Base-by-base conservation (phyloP, 331 rosid genomes). In the Erythrophleum ivorense region DNA sequence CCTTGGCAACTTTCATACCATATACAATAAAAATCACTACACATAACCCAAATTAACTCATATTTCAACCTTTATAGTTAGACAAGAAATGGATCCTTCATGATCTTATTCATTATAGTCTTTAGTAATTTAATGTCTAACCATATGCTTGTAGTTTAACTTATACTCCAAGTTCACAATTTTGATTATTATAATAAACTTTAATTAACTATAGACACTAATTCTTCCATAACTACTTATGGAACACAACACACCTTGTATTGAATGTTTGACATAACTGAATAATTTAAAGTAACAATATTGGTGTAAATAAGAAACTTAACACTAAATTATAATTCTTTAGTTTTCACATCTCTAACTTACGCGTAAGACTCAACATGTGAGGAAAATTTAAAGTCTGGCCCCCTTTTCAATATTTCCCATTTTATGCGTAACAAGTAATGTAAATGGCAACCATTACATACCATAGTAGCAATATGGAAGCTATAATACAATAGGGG, bases 1-100 rank as follows among this genome's bases (percentile, higher is more conserved):
- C 65, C 91, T 91, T 96, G 73, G 99, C 99, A 53, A 94, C 92
- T 91, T 77, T 93, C 4, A 92, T 96, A 14, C 94, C 94, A 69
- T 92, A 88, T 76, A 89, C 33, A 80, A 96, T 87, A 69, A 94
- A 85, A 86, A 94, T 69, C 86, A 86, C 99, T 96, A 97, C 89
- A 83, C 73, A 85, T 41, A 85, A 82, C 73, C 85, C 81, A 77
- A 77, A 80, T 60, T 12, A 63, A 71, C 46, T 70, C 40, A 69
- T 38, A 84, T 40, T 24, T 79, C 70, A 83, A 58, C 41, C 15
- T 36, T 66, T 64, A 54, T 5, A 33, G 63, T 48, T 34, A 29
- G 43, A 64, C 34, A 16, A 31, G 41, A 65, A 10, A 36, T 40
- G 72, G 72, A 15, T 36, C 52, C 29, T 66, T 66, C 33, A 36